Base-by-base conservation (phyloP, 306 rosid genomes). In the Delonix regia region DNA sequence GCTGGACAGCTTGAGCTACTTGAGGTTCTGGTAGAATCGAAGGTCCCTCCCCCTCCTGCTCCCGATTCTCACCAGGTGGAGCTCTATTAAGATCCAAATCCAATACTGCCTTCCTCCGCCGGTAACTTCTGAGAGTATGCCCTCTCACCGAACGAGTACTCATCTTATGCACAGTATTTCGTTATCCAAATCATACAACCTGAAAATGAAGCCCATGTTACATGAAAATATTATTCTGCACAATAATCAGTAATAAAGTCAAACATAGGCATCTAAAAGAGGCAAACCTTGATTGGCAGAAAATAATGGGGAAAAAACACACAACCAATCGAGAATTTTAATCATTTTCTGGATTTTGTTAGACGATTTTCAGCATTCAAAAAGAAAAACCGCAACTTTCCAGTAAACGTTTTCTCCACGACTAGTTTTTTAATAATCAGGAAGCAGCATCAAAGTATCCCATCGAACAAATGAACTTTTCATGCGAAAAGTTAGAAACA, bases 61-160 rank as follows among this genome's bases (percentile, higher is more conserved):
- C 81, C n/a, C 25, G 69, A 39, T 41, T 77, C 75, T 67, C 82
- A 18, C 7, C 38, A 4, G 57, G 74, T 0, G 78, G 85, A 10
- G n/a, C 48, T 22, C 49, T 42, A 56, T 81, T 81, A 7, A 81
- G 78, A 63, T 81, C 85, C 21, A 75, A 28, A 7, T 59, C 49
- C 59, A 60, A 38, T 39, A 4, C 30, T 36, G 14, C 22, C 65
- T 57, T 68, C 59, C 72, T 45, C 10, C 76, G 72, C 4, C 66
- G 76, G 39, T 19, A 18, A 18, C 59, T 51, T 73, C 77, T 68
- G 12, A 13, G 52, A 22, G 38, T 11, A 72, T 2, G 51, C 66
- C 14, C 77, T 8, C 49, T 8, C 3, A 0, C 63, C 2, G 19
- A 5, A 13, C 67, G 55, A n/a, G 64, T 44, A n/a, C 80, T 74